These are phyloP conservation scores for Halophytophthora batemanensis DNA, from an alignment of 352 stramenopile species.

Conservation along the genomic window DNA sequence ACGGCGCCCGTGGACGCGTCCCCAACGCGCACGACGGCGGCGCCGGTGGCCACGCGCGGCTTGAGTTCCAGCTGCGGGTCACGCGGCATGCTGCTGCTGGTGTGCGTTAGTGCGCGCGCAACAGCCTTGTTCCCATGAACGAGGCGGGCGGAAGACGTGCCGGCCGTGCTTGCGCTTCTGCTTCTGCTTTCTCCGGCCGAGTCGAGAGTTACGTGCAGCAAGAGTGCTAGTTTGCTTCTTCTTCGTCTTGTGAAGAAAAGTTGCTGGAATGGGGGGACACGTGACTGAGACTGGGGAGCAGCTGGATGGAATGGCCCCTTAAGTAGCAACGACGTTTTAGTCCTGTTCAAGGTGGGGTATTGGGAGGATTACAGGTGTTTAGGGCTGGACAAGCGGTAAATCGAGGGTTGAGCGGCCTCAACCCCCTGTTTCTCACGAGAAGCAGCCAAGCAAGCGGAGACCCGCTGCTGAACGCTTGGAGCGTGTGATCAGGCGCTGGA, in stretches of 20 bases:
- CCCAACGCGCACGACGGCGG: slow-evolving; percentile 40
- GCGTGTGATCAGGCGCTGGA: no score
- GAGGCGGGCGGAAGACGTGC: slow-evolving; percentile 1
- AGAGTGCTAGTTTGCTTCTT: slow-evolving; percentile 1
- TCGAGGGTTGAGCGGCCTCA: no score
- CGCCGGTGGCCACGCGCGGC: background rate
- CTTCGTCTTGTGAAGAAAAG: background rate
- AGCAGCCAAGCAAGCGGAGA: no score
- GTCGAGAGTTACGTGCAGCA: no score
- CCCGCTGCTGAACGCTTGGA: no score
- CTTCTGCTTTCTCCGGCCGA: no score
- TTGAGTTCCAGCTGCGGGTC: slow-evolving; percentile 26
- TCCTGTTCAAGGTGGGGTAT: no score
- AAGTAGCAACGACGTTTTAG: background rate
- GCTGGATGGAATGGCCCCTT: background rate
- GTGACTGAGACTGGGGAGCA: background rate
- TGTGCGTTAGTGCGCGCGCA: slow-evolving; percentile 24
- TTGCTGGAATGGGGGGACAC: background rate
- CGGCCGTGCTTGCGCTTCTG: slow-evolving; percentile 7
- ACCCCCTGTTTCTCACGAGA: no score
- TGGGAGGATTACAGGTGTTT: no score
- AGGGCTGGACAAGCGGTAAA: no score
- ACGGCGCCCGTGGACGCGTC: slow-evolving; percentile 42
- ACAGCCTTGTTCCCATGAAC: slow-evolving; percentile 33
- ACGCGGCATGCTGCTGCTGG: slow-evolving; percentile 19